These are phyloP conservation scores for Tetraselmis striata DNA, from an alignment of 139 green algal species.

Conservation along the genomic window DNA sequence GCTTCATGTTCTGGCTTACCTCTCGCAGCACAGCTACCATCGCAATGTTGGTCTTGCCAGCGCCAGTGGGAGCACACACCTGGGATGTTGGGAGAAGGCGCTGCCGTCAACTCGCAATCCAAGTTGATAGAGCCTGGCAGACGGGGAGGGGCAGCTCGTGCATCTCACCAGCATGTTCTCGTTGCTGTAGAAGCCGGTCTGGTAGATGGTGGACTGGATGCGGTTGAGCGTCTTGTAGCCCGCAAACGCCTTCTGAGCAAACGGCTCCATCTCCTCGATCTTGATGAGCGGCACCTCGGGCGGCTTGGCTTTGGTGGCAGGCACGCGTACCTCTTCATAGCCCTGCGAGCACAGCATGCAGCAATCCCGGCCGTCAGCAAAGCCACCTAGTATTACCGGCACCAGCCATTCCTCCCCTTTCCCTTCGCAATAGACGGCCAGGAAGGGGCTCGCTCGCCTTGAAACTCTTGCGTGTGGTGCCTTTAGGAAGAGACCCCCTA, in stretches of 20 bases:
- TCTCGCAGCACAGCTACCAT: constrained; percentile 93
- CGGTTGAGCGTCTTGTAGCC: constrained; percentile 94
- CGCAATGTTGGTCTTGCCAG: constrained; percentile 99
- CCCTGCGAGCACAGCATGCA: constrained; percentile 41
- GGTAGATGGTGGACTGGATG: constrained; percentile 87
- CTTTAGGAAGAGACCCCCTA: constrained; percentile 41
- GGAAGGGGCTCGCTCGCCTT: background rate
- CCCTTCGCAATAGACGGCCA: background rate
- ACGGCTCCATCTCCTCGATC: constrained; percentile 71
- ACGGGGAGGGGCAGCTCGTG: too few relatives aligned
- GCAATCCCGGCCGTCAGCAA: too few relatives aligned
- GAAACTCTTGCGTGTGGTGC: constrained; percentile 49
- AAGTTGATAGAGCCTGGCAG: too few relatives aligned
- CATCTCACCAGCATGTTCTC: constrained; percentile 93
- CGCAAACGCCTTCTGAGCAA: constrained; percentile 76
- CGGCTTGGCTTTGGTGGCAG: constrained; percentile 39
- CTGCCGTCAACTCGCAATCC: background rate
- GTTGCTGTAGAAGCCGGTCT: constrained; percentile 69
- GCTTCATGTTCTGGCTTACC: constrained; percentile 61
- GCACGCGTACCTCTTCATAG: constrained; percentile 85
- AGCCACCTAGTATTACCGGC: too few relatives aligned
- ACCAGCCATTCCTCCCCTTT: background rate
- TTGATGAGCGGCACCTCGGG: constrained; percentile 52
- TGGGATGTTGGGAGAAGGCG: background rate
- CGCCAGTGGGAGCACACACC: constrained; percentile 37